Percentiles rank a stretch among this genome's conserved stretches.
Conservation (phyloP, 129 eudicot genomes). For the Sambucus nigra region DNA sequence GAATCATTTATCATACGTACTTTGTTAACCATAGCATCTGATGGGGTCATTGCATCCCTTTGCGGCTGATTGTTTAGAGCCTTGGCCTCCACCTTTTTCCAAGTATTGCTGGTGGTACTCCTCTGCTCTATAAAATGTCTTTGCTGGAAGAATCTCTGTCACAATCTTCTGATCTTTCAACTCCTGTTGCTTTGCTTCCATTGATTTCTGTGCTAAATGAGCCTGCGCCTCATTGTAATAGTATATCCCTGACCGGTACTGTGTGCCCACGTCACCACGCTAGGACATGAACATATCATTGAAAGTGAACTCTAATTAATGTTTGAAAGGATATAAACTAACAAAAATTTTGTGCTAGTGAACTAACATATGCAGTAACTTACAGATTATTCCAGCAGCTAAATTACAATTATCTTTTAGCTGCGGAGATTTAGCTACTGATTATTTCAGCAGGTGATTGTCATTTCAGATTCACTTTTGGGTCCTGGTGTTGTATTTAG, state of each 20-base stretch:
- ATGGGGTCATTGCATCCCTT: conserved; percentile 89
- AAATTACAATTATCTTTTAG: too few relatives aligned
- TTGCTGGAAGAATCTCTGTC: conserved; percentile 88
- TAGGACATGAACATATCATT: conserved; percentile 15
- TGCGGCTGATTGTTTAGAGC: conserved; percentile 64
- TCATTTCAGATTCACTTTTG: too few relatives aligned
- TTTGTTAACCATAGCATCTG: conserved; percentile 65
- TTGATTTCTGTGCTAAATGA: conserved; percentile 49
- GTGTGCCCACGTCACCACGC: conserved; percentile 80
- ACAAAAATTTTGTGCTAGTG: too few relatives aligned
- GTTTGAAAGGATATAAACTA: too few relatives aligned
- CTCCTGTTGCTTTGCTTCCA: conserved; percentile 50
- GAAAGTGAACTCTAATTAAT: not conserved
- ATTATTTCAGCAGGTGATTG: too few relatives aligned
- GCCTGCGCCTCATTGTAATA: conserved; percentile 58
- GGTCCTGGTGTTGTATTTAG: too few relatives aligned
- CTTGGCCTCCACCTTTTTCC: conserved; percentile 62
- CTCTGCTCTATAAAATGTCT: conserved; percentile 78
- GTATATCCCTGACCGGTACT: conserved; percentile 92
- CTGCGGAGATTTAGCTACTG: too few relatives aligned
- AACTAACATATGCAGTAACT: too few relatives aligned
- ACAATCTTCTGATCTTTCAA: conserved; percentile 34
- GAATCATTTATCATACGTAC: not conserved
- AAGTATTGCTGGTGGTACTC: conserved; percentile 92
- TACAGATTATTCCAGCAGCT: too few relatives aligned